Evolutionary conservation across 2,329 filamentous ascomycete genomes (phyloP).

Genomic region (Dactylellina sp.): DNA sequence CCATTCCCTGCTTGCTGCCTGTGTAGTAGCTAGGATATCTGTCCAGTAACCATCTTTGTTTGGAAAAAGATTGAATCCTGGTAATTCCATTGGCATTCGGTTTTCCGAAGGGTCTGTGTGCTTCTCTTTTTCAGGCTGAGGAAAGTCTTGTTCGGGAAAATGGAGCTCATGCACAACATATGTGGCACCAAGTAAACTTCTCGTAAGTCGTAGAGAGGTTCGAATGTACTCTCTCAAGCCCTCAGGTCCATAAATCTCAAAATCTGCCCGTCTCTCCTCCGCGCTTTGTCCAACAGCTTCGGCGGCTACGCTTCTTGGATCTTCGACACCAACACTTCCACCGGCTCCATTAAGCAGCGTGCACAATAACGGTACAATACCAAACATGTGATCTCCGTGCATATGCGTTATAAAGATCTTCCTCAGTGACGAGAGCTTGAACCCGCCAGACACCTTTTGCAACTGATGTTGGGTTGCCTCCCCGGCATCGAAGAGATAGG

Average conservation of each 20-base stretch:
- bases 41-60: constrained; percentile 56
- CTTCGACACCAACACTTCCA: constrained; percentile 55
- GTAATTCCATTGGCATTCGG: constrained; percentile 53
- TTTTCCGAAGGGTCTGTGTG: constrained; percentile 16
- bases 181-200: constrained; percentile 51
- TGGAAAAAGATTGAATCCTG: constrained; percentile 53
- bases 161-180: constrained; percentile 59
- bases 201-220: constrained; percentile 54
- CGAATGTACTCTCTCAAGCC: constrained; percentile 59
- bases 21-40: constrained; percentile 40
- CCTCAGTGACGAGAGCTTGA: constrained; percentile 43
- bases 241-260: constrained; percentile 59
- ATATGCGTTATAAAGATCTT: constrained; percentile 60
- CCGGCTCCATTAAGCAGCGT: constrained; percentile 59
- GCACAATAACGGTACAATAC: constrained; percentile 57
- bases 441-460: constrained; percentile 54
- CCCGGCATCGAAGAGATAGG: constrained; percentile 59
- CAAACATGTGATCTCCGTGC: constrained; percentile 60
- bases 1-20: constrained; percentile 45
- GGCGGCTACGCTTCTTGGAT: constrained; percentile 41
- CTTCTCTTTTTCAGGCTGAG: neutral
- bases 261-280: constrained; percentile 25
- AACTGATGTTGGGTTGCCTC: constrained; percentile 59
- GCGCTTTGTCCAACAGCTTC: neutral
- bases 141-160: constrained; percentile 12